These are phyloP conservation scores for Collybia nuda DNA, from an alignment of 768 basidiomycete genomes.

Conservation along the genomic window DNA sequence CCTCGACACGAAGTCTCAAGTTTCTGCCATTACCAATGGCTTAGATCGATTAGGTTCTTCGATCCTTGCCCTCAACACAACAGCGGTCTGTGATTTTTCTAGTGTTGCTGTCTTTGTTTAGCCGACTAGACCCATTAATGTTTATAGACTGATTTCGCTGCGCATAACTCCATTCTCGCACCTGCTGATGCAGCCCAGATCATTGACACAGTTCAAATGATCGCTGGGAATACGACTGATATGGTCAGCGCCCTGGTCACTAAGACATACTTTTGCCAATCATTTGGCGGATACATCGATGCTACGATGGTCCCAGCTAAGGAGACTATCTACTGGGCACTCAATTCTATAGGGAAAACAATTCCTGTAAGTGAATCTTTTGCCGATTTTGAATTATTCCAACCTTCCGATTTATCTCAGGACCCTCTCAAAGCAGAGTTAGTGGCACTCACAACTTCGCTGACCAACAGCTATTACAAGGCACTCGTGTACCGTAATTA, in stretches of 20 bases:
- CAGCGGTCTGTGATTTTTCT: no score
- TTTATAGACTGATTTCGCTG: background rate
- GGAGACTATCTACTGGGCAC: background rate
- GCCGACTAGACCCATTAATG: no score
- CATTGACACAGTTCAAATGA: background rate
- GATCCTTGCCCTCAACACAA: no score
- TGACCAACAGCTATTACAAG: slow-evolving; percentile 2
- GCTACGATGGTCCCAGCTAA: background rate
- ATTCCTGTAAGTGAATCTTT: background rate
- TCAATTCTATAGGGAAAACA: background rate
- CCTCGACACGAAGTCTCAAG: slow-evolving; percentile 1
- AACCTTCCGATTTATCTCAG: background rate
- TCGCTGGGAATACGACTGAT: background rate
- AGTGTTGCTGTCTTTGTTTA: no score
- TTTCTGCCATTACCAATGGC: background rate
- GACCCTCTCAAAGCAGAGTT: background rate
- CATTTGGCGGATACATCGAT: background rate
- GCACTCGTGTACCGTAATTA: slow-evolving; percentile 1
- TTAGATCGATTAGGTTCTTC: background rate
- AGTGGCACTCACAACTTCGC: background rate
- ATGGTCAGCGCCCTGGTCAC: slow-evolving; percentile 2
- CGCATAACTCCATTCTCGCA: background rate
- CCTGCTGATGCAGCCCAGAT: background rate
- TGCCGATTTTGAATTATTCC: no score
- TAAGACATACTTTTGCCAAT: background rate